Conservation (phyloP, 108 stramenopile genomes). For the Skeletonema tropicum region DNA sequence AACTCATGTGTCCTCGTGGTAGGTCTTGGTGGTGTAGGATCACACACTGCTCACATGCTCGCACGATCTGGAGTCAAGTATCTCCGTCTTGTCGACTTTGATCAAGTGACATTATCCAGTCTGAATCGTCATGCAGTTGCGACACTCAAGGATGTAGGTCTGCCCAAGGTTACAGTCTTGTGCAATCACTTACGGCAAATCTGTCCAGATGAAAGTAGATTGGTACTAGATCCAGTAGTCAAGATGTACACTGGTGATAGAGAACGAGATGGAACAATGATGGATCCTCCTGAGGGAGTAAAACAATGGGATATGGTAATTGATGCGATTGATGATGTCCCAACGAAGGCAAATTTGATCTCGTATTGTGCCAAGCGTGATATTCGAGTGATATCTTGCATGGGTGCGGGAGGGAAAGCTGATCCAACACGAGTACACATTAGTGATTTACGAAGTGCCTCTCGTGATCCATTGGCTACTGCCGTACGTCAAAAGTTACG, state of each 20-base stretch:
- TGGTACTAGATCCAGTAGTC: slow-evolving; percentile 57
- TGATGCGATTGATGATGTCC: slow-evolving; percentile 98
- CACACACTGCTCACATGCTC: slow-evolving; percentile 95
- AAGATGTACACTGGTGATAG: slow-evolving; percentile 80
- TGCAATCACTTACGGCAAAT: slow-evolving; percentile 58
- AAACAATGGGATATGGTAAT: slow-evolving; percentile 88
- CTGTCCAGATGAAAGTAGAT: slow-evolving; percentile 59
- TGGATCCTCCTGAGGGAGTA: slow-evolving; percentile 44
- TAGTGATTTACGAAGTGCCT: slow-evolving; percentile 82
- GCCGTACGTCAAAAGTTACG: slow-evolving; percentile 83
- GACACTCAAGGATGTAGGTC: slow-evolving; percentile 90
- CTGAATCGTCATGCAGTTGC: slow-evolving; percentile 99
- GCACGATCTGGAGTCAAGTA: slow-evolving; percentile 89
- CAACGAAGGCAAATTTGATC: slow-evolving; percentile 95
- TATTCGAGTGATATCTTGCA: slow-evolving; percentile 88
- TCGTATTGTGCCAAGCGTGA: slow-evolving; percentile 68
- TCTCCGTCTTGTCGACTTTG: slow-evolving; percentile 97
- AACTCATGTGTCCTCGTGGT: slow-evolving; percentile 81
- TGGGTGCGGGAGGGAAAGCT: slow-evolving; percentile 97
- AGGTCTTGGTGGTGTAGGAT: slow-evolving; percentile 97
- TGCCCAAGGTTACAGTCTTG: slow-evolving; percentile 87
- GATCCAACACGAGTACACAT: slow-evolving; percentile 96
- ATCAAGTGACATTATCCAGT: slow-evolving; percentile 96
- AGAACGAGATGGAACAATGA: slow-evolving; percentile 55
- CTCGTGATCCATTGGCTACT: slow-evolving; percentile 88